A percentile compares a stretch with the other conserved stretches of the same genome.
Conservation (phyloP, 192 early-diverging fungal genomes). For the Geranomyces variabilis region DNA sequence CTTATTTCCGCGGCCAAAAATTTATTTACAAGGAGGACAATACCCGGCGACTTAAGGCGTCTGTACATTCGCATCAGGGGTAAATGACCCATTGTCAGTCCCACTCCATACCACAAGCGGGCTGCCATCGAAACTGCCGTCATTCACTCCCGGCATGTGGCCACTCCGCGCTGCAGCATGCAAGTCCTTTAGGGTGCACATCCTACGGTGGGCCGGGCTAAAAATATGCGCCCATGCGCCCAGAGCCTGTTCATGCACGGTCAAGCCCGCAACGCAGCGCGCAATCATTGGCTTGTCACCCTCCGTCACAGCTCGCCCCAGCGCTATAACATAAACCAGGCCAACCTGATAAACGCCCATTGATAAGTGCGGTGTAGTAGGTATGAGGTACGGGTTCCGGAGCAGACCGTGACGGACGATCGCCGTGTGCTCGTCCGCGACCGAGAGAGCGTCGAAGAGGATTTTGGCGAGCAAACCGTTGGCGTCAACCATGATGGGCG, state of each 20-base stretch:
- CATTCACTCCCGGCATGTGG: neutral
- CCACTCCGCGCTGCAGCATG: neutral
- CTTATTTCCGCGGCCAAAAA: too few relatives aligned
- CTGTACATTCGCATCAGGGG: too few relatives aligned
- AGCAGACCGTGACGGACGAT: constrained; percentile 1
- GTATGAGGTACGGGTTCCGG: neutral
- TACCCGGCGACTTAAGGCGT: too few relatives aligned
- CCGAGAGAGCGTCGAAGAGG: constrained; percentile 14
- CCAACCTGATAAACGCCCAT: constrained; percentile 27
- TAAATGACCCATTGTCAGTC: too few relatives aligned
- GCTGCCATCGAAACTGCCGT: too few relatives aligned
- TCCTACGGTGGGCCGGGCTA: neutral
- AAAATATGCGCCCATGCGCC: neutral
- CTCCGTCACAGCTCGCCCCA: neutral
- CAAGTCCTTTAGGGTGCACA: neutral
- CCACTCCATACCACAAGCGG: too few relatives aligned
- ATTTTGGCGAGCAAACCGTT: constrained; percentile 1
- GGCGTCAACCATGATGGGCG: neutral
- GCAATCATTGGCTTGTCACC: constrained; percentile 11
- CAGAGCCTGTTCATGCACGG: constrained; percentile 1
- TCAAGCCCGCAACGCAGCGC: constrained; percentile 5
- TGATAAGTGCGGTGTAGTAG: constrained; percentile 15
- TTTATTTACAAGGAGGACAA: too few relatives aligned
- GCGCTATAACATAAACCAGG: constrained; percentile 22
- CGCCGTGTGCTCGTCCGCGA: constrained; percentile 13